Conservation (phyloP, 331 rosid species). For the Quercus lobata region DNA sequence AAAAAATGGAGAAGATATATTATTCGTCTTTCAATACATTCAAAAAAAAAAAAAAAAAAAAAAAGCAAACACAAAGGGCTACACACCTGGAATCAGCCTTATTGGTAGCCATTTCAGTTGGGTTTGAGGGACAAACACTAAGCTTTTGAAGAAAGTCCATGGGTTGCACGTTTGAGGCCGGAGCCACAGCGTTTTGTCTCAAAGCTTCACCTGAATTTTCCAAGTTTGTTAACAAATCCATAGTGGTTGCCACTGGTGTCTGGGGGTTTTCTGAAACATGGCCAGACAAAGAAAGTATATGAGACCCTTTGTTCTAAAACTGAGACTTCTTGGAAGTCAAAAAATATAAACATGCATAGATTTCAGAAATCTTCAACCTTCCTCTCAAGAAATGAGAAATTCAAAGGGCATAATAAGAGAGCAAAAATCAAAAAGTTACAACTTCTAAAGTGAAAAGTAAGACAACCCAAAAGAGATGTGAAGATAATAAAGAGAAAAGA, state of each 20-base stretch:
- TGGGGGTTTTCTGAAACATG: slow-evolving; percentile 21
- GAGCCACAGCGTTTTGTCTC: slow-evolving; percentile 20
- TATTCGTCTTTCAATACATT: no score
- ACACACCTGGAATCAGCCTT: slow-evolving; percentile 49
- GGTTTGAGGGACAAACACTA: not conserved
- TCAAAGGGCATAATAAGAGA: not conserved
- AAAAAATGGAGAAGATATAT: no score
- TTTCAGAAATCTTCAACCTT: not conserved
- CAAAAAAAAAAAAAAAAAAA: not conserved
- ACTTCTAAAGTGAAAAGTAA: not conserved
- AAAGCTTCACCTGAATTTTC: slow-evolving; percentile 32
- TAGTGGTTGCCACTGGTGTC: slow-evolving; percentile 29
- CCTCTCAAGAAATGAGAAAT: not conserved
- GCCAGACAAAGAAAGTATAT: not conserved
- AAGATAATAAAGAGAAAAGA: not conserved
- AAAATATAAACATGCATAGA: not conserved
- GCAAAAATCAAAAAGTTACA: not conserved
- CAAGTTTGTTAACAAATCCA: slow-evolving; percentile 42
- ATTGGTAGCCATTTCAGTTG: slow-evolving; percentile 36
- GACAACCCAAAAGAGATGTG: not conserved
- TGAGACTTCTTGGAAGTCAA: not conserved
- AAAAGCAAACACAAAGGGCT: not conserved
- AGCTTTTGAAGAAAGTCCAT: slow-evolving; percentile 41
- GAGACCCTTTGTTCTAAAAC: not conserved
- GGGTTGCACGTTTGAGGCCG: not conserved